Conservation (phyloP, 1,284 basidiomycete species). For the Heliocybe sulcata region DNA sequence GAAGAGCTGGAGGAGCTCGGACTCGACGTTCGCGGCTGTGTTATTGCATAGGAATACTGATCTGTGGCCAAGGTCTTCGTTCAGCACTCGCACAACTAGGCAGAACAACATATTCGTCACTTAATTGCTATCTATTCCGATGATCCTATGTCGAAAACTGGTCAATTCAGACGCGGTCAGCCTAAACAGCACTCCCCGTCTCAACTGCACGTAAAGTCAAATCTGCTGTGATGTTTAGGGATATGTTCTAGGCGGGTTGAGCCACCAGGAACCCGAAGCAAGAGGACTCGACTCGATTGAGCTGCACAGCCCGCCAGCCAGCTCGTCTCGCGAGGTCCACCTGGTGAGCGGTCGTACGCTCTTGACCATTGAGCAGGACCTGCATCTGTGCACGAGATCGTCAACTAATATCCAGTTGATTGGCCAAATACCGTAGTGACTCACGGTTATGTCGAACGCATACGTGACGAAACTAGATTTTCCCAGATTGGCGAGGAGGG, state of each 20-base stretch:
- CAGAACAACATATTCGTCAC: too few species aligned
- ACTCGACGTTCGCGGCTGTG: conserved; percentile 29
- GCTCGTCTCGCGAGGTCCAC: background rate
- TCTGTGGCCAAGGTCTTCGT: too few species aligned
- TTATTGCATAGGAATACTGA: conserved; percentile 8
- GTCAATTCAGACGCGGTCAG: too few species aligned
- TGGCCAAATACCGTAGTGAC: too few species aligned
- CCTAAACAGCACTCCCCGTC: too few species aligned
- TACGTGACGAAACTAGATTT: conserved; percentile 10
- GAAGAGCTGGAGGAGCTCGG: conserved; percentile 70
- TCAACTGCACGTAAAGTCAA: too few species aligned
- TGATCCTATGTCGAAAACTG: too few species aligned
- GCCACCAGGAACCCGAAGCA: background rate
- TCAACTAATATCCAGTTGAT: background rate
- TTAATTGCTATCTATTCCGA: too few species aligned
- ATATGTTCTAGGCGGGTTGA: background rate
- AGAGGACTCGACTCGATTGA: background rate
- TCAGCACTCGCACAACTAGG: too few species aligned
- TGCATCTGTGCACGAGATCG: background rate
- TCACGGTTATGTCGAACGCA: background rate
- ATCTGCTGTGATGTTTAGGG: too few species aligned
- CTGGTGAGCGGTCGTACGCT: background rate
- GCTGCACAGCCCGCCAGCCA: background rate
- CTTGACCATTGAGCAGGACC: background rate
- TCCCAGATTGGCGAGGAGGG: conserved; percentile 14